These are phyloP conservation scores for Xerocomellus intermedius DNA, from an alignment of 768 basidiomycete species.

Conservation along the genomic window DNA sequence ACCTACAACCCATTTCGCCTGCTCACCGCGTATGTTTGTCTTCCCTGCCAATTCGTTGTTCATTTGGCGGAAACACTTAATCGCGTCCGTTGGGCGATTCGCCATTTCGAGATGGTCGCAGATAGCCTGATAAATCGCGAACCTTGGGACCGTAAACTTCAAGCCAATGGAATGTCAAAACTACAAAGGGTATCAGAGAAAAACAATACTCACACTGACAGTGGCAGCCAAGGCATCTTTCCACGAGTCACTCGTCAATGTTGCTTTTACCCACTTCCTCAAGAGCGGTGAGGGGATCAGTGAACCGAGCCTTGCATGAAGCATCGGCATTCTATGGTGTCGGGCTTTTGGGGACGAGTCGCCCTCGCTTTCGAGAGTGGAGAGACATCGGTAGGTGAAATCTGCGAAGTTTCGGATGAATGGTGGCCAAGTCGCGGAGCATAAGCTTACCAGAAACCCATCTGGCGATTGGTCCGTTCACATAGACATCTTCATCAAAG, in stretches of 20 bases:
- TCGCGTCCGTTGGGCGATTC: background rate
- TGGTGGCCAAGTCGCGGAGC: accelerated
- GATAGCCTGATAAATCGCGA: background rate
- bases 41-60: too few relatives aligned
- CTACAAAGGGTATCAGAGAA: background rate
- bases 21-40: too few relatives aligned
- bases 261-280: constrained; percentile 1
- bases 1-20: too few relatives aligned
- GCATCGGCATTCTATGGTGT: too few relatives aligned
- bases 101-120: background rate
- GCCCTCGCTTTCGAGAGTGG: background rate
- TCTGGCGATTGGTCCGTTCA: background rate
- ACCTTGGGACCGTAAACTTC: background rate
- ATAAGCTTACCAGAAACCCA: background rate
- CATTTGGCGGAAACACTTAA: background rate
- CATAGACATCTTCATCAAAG: background rate
- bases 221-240: too few relatives aligned
- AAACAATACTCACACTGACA: too few relatives aligned
- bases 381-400: background rate
- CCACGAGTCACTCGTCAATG: background rate
- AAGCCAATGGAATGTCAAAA: background rate
- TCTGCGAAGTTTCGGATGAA: background rate
- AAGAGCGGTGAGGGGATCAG: background rate
- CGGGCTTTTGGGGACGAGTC: background rate
- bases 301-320: background rate